A percentile compares a stretch with the other conserved stretches of the same genome.
Conservation (phyloP, 805 yeast species). For the Lachancea mirantina region DNA sequence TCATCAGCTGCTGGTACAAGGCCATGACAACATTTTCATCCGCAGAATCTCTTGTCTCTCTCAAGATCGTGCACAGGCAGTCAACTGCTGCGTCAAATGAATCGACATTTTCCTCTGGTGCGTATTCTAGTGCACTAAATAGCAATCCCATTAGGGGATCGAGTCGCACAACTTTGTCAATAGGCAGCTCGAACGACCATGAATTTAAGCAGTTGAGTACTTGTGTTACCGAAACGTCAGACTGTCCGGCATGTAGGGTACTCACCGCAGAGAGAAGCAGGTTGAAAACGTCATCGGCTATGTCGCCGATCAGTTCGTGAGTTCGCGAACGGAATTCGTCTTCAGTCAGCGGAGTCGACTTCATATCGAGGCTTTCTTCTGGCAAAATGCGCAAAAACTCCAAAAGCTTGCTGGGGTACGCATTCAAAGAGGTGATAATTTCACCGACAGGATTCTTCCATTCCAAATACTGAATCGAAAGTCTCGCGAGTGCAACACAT, state of each 20-base stretch:
- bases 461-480: slow-evolving; percentile 65
- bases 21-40: slow-evolving; percentile 55
- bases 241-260: slow-evolving; percentile 10
- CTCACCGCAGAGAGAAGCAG: slow-evolving; percentile 46
- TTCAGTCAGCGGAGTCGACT: slow-evolving; percentile 70
- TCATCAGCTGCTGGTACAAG: slow-evolving; percentile 61
- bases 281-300: slow-evolving; percentile 60
- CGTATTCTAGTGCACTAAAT: slow-evolving; percentile 51
- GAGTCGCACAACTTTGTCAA: slow-evolving; percentile 57
- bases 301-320: slow-evolving; percentile 52
- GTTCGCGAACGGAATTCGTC: slow-evolving; percentile 69
- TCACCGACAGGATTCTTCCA: slow-evolving; percentile 74
- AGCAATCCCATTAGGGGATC: slow-evolving; percentile 61
- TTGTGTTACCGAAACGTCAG: slow-evolving; percentile 24
- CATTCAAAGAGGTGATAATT: slow-evolving; percentile 41
- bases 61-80: slow-evolving; percentile 71
- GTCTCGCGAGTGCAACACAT: slow-evolving; percentile 71
- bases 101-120: slow-evolving; percentile 31
- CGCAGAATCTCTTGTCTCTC: slow-evolving; percentile 75
- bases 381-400: slow-evolving; percentile 85
- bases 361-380: slow-evolving; percentile 77
- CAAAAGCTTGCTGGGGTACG: slow-evolving; percentile 43
- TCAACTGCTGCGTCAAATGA: slow-evolving; percentile 82
- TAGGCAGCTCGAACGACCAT: slow-evolving; percentile 85
- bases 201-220: slow-evolving; percentile 74